Base-by-base conservation (phyloP, 2,329 filamentous ascomycete genomes). In the Clonostachys byssicola region DNA sequence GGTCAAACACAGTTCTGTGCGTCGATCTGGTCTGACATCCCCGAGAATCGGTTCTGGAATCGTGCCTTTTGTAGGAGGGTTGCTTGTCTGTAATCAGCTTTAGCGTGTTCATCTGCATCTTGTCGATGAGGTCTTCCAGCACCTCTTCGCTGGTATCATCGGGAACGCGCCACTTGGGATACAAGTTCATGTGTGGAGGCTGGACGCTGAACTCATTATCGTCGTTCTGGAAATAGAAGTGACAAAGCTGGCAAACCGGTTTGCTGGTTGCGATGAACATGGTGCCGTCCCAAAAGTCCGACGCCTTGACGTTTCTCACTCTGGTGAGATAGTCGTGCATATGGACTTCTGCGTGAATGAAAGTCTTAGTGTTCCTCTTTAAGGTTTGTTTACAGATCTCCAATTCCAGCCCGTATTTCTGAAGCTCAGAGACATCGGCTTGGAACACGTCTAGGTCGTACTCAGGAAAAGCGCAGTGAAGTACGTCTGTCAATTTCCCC, bases 61-160 rank as follows among this genome's bases (percentile, higher is more conserved):
- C 50, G 18, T 52, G 34, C 9, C 40, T 18, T 34, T 40, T 52
- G 2, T 40, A 44, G 3, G 8, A 12, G 1, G 44, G 34, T 4
- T 50, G 35, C 49, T 55, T 61, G 18, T 60, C 49, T 10, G 45
- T 45, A 34, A 65, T 38, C 6, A 55, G 56, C 20, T 46, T 44
- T 30, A 51, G 52, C 4, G 56, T 49, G 7, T 62, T 71, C 20
- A 70, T 67, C 34, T 58, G 51, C 59, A 81, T 62, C 44, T 77
- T 45, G n/a, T 77, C 69, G 49, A 52, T 47, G 43, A 65, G 56
- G 14, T 55, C 44, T 9, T 52, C 44, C 38, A 53, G 34, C 33
- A 56, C 23, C n/a, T 44, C 47, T 34, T 48, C 30, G 7, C 49
- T 23, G 20, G 34, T 12, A 14, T 43, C 46, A 34, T 65, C 58